Evolutionary conservation across 495 filamentous ascomycete genomes (phyloP), one percentile per base, ranked within the genome.

Genomic region (Chlorociboria aeruginascens): DNA sequence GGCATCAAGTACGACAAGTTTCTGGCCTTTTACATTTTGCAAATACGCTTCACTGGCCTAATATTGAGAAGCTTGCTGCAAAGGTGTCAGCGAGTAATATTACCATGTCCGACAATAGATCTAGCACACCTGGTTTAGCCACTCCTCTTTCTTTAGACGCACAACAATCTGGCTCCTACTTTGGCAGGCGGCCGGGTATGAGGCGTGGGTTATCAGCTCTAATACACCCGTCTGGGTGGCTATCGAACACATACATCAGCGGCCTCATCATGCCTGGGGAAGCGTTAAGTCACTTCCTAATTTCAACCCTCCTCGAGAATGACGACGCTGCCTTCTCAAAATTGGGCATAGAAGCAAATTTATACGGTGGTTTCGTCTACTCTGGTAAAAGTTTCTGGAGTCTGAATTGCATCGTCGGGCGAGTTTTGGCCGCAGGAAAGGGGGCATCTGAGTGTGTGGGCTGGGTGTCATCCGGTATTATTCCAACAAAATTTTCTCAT

Each of bases 341-440:
- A 39, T 69, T 94, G 3, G 87, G 87, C 0, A 69, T 78, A 16
- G 70, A 73, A 37, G 81, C 78, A 2, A 88, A 83, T 60, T 64
- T 94, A 7, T 83, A 82, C 54, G 82, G 83, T n/a, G 87, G 86
- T 3, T 87, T 94, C 55, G 63, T 82, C 7, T 88, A 86, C 56
- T 60, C 56, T 8, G 74, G 69, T 13, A 77, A 75, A 52, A 89
- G 78, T 46, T 92, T 83, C 69, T 94, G 87, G 87, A 89, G 85
- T 62, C 88, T 83, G 31, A 66, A 72, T 37, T 87, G 82, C 56
- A 71, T 92, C 36, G 76, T 89, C 20, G 85, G 85, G 7, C 77
- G 84, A 31, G 83, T 94, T 0, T 56, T 94, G 17, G 80, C 81
- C 47, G 76, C 79, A 32, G 62, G 76, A 8, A 68, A 74, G 25